Evolutionary conservation across 768 basidiomycete species (phyloP).

Genomic region (Boletus eberwhitei): DNA sequence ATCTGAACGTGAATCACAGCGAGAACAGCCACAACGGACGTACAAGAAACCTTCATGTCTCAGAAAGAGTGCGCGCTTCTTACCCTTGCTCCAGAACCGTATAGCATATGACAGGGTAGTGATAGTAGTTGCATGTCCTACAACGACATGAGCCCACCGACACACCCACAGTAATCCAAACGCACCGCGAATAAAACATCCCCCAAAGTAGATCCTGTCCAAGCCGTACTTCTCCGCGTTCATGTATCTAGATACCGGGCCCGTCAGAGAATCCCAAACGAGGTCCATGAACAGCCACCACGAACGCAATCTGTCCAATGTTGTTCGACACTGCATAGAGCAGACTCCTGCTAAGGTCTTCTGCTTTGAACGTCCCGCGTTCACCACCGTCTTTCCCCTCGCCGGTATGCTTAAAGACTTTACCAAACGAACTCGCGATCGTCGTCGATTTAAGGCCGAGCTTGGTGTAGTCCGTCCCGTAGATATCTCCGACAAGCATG

Average conservation of each 20-base stretch:
- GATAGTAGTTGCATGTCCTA: constrained; percentile 95
- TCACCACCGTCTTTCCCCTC: constrained; percentile 33
- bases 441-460: constrained; percentile 96
- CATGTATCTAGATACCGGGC: constrained; percentile 60
- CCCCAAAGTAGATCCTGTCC: constrained; percentile 97
- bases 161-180: constrained; percentile 3
- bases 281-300: constrained; percentile 25
- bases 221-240: constrained; percentile 98
- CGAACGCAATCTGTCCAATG: constrained; percentile 99
- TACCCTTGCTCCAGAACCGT: constrained; percentile 98
- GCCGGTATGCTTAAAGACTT: constrained; percentile 90
- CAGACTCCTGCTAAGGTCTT: constrained; percentile 93
- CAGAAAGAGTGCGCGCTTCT: constrained; percentile 92
- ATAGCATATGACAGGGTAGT: constrained; percentile 98
- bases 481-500: constrained; percentile 99
- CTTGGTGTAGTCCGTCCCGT: constrained; percentile 94
- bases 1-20: neutral
- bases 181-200: constrained; percentile 95
- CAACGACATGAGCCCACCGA: constrained; percentile 8
- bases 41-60: constrained; percentile 97
- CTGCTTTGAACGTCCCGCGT: constrained; percentile 76
- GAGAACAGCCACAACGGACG: constrained; percentile 34
- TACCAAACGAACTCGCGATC: constrained; percentile 98
- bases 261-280: constrained; percentile 12
- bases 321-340: constrained; percentile 98